Conservation (phyloP, 352 stramenopile species). For the Globisporangium camurandrum region DNA sequence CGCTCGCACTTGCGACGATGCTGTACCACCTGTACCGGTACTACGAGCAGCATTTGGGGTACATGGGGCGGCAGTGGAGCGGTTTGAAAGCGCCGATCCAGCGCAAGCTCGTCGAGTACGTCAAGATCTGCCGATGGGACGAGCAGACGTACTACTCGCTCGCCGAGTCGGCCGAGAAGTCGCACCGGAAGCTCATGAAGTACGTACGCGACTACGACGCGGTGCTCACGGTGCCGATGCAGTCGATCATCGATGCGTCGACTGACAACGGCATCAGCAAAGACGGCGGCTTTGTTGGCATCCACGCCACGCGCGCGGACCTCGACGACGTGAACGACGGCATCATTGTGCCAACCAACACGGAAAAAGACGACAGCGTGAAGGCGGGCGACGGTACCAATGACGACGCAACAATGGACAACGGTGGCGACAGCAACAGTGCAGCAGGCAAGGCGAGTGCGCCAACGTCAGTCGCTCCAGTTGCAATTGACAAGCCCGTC, state of each 20-base stretch:
- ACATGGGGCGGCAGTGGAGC: conserved; percentile 76
- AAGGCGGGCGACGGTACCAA: conserved; percentile 14
- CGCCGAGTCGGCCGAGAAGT: conserved; percentile 96
- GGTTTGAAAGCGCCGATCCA: conserved; percentile 92
- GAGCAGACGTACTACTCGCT: conserved; percentile 99
- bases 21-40: conserved; percentile 92
- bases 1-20: conserved; percentile 77
- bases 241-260: conserved; percentile 85
- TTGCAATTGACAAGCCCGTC: too few relatives aligned
- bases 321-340: conserved; percentile 42
- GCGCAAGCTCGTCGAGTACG: conserved; percentile 96
- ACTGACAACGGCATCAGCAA: conserved; percentile 78
- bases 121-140: conserved; percentile 98
- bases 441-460: not conserved
- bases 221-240: conserved; percentile 72
- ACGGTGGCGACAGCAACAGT: conserved; percentile 9
- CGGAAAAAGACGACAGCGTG: conserved; percentile 10
- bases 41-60: conserved; percentile 90
- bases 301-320: conserved; percentile 60
- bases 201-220: conserved; percentile 91
- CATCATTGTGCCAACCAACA: conserved; percentile 30
- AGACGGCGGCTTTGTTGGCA: conserved; percentile 70
- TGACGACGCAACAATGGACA: conserved; percentile 1
- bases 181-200: conserved; percentile 98
- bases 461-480: too few relatives aligned